Evolutionary conservation across 176 grass and related monocot species (phyloP), one percentile per base, ranked within the genome.

Genomic region (Urochloa ruziziensis): DNA sequence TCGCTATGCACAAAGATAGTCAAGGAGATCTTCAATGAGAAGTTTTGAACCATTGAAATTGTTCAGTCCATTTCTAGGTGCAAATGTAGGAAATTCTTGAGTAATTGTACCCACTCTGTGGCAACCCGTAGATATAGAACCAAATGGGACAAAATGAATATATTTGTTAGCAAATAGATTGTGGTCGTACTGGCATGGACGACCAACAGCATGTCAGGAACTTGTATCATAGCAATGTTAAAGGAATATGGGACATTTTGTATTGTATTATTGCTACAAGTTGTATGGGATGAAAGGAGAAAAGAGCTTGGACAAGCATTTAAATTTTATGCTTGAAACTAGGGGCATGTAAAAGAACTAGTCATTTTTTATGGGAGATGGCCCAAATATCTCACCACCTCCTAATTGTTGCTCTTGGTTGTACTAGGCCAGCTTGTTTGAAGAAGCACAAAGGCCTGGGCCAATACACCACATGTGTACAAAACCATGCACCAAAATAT

Each of bases 1-100:
- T 89, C 86, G 86, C 23, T 97, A 97, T 76, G 87, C 92, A 19
- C 86, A 85, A 65, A 85, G 70, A 65, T 92, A 86, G 63, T 47
- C 3, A 0, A 59, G 10, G 0, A 58, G 71, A 85, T 32, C 3
- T 24, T 34, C 7, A 74, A 28, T 48, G 68, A 17, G 16, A 24
- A 11, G 19, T 6, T 72, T 73, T 16, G 11, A 28, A 62, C 51
- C 30, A 13, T 43, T 35, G 19, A 64, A n/a, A 73, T 13, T 3
- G 10, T 52, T 52, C 21, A 3, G 7, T 62, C 43, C 10, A 27
- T 25, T 35, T 67, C 32, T 44, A 29, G 13, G 14, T 29, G 24
- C 40, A 52, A 27, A 30, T 73, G 12, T 17, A 69, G 7, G 33
- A n/a, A 56, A 23, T 23, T 7, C 10, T n/a, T 23, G 21, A 36